A percentile compares a stretch with the other conserved stretches of the same genome.
phyloP scores from a whole-genome alignment of 768 basidiomycete genomes.

The Tulasnella sp. region DNA sequence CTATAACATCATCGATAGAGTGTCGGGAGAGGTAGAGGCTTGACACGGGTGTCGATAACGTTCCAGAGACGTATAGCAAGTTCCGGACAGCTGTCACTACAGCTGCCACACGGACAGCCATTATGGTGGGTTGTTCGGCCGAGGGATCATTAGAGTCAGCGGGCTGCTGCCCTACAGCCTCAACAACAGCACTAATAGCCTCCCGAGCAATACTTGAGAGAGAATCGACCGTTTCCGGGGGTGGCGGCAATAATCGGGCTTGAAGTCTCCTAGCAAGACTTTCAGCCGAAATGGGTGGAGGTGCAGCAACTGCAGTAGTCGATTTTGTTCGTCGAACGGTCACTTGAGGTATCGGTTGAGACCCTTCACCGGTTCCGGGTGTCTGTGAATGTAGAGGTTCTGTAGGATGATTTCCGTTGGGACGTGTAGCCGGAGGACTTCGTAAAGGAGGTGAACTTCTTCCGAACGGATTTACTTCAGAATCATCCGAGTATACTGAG shows the following conservation, averaged over 20 bases:
- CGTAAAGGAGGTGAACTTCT: slow-evolving; percentile 4
- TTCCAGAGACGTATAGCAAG: slow-evolving; percentile 24
- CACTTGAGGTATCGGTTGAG: too few relatives aligned
- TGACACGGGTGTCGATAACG: slow-evolving; percentile 17
- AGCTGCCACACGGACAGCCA: slow-evolving; percentile 15
- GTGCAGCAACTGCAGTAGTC: background rate
- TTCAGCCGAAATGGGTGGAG: slow-evolving; percentile 1
- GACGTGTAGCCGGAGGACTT: background rate
- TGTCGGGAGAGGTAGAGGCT: slow-evolving; percentile 8
- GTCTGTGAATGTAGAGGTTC: slow-evolving; percentile 5
- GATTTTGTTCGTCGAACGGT: too few relatives aligned
- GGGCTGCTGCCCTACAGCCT: slow-evolving; percentile 10
- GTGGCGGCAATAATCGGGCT: slow-evolving; percentile 1
- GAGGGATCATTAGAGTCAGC: background rate
- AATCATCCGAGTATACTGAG: slow-evolving; percentile 71
- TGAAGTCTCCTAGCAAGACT: slow-evolving; percentile 11
- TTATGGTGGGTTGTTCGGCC: slow-evolving; percentile 9
- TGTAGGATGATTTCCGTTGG: background rate
- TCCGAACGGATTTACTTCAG: slow-evolving; percentile 49
- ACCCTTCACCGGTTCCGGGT: background rate
- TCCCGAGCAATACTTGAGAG: slow-evolving; percentile 17
- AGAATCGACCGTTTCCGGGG: slow-evolving; percentile 15
- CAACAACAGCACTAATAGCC: slow-evolving; percentile 17
- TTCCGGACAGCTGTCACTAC: slow-evolving; percentile 22
- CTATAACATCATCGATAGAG: too few relatives aligned